Base-by-base conservation (phyloP, 768 basidiomycete species). In the Imleria badia region DNA sequence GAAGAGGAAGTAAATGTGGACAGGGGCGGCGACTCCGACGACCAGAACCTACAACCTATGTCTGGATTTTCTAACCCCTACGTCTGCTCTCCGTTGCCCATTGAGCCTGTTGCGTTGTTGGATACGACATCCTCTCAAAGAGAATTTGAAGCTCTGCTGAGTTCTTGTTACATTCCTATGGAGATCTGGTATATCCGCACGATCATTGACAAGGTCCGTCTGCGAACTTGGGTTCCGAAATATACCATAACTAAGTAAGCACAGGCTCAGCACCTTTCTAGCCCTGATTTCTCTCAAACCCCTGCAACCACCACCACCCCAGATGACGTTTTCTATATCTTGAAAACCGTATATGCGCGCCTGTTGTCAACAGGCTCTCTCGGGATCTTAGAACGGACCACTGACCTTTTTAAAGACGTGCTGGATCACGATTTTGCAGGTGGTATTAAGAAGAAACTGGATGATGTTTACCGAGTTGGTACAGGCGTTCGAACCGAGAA, bases 301-400 rank as follows among this genome's bases (percentile, higher is more conserved):
- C 91, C 81, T 47, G 75, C 80, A 12, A 82, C 78, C 2, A 90
- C 88, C 0, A 93, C 91, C 0, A 85, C 84, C 0, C 91, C 92
- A 0, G 97, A 99, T 69, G 97, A 98, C 61, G 89, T 88, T 2
- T 99, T 98, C 74, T 99, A 97, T 72, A 87, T 99, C 53, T 76
- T 98, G 55, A 98, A 97, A 70, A 78, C 85, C 8, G 86, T 95
- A 3, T 77, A 94, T 6, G 77, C 82, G 19, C 83, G 97, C 12
- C 72, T 94, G 31, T 67, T 97, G 17, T 87, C 90, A 0, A 88
- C 89, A 0, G 93, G 92, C 0, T 87, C 87, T 3, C 58, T 84
- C 5, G 65, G 69, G 6, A 81, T 80, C 3, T 77, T 92, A 3
- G 76, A 82, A 54, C 76, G 75, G 26, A 85, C 85, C 48, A 73